These are phyloP conservation scores for Globisporangium cystogenes DNA, from an alignment of 352 stramenopile species.

Conservation along the genomic window DNA sequence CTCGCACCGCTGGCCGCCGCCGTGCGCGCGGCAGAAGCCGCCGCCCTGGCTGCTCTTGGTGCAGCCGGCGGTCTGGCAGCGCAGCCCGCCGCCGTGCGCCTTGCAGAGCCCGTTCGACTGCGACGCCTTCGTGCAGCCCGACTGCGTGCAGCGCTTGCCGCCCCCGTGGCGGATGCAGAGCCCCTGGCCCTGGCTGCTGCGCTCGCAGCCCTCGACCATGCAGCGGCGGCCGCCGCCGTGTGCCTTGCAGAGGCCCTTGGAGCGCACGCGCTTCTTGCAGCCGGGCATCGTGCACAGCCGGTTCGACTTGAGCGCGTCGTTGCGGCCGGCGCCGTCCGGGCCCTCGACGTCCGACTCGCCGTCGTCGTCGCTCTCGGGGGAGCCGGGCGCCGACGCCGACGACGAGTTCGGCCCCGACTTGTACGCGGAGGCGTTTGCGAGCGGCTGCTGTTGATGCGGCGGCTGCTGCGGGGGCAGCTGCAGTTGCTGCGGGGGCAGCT, in stretches of 20 bases:
- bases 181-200: conserved; percentile 74
- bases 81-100: conserved; percentile 72
- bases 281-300: conserved; percentile 76
- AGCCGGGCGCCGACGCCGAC: conserved; percentile 9
- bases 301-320: conserved; percentile 72
- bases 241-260: conserved; percentile 81
- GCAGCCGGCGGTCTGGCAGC: conserved; percentile 66
- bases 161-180: conserved; percentile 82
- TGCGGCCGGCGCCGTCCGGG: conserved; percentile 18
- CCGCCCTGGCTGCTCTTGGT: conserved; percentile 81
- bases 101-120: conserved; percentile 86
- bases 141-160: conserved; percentile 73
- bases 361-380: conserved; percentile 13
- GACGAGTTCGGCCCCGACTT: conserved; percentile 12
- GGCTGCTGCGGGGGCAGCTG: conserved; percentile 11
- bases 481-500: conserved; percentile 12
- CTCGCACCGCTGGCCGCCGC: conserved; percentile 77
- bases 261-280: conserved; percentile 82
- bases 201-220: conserved; percentile 78
- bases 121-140: conserved; percentile 74
- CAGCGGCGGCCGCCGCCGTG: conserved; percentile 75
- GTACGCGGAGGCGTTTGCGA: conserved; percentile 1
- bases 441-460: not conserved
- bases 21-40: conserved; percentile 81
- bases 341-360: conserved; percentile 6